Evolutionary conservation across 129 eudicot genomes (phyloP).

Genomic region (Pseudognaphalium luteoalbum): DNA sequence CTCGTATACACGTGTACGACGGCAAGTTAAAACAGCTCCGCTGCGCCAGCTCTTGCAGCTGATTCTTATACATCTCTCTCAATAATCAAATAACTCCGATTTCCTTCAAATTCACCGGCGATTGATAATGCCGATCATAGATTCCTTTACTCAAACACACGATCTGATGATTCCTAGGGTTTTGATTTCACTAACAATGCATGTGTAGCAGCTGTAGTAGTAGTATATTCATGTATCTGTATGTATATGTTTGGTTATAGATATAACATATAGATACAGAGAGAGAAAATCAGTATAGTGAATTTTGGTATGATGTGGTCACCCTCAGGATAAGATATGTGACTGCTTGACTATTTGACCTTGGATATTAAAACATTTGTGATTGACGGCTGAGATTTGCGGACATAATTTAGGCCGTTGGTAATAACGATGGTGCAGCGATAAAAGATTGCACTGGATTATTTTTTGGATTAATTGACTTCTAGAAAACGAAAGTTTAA

Average conservation of each 20-base stretch:
- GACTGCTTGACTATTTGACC: constrained; percentile 16
- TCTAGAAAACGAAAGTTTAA: not conserved
- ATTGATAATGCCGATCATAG: constrained; percentile 35
- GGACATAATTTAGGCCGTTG: constrained; percentile 6
- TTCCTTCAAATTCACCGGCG: constrained; percentile 2
- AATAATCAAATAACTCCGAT: constrained; percentile 10
- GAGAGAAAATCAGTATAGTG: constrained; percentile 22
- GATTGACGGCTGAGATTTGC: constrained; percentile 19
- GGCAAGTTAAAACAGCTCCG: constrained; percentile 75
- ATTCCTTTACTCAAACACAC: constrained; percentile 17
- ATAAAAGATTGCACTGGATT: not conserved
- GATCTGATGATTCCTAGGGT: constrained; percentile 34
- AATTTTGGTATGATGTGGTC: constrained; percentile 20
- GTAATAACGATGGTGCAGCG: not conserved
- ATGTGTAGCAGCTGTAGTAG: constrained; percentile 1
- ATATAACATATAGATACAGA: not conserved
- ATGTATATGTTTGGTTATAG: constrained; percentile 16
- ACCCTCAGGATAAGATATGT: constrained; percentile 22
- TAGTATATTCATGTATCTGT: not conserved
- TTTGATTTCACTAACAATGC: constrained; percentile 26
- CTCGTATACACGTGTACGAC: constrained; percentile 59
- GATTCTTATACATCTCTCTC: constrained; percentile 64
- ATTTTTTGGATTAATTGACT: not conserved
- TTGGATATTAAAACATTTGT: not conserved
- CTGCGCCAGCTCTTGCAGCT: constrained; percentile 71